These are phyloP conservation scores for Crataegus laevigata DNA, from an alignment of 306 rosid species.

Conservation along the genomic window DNA sequence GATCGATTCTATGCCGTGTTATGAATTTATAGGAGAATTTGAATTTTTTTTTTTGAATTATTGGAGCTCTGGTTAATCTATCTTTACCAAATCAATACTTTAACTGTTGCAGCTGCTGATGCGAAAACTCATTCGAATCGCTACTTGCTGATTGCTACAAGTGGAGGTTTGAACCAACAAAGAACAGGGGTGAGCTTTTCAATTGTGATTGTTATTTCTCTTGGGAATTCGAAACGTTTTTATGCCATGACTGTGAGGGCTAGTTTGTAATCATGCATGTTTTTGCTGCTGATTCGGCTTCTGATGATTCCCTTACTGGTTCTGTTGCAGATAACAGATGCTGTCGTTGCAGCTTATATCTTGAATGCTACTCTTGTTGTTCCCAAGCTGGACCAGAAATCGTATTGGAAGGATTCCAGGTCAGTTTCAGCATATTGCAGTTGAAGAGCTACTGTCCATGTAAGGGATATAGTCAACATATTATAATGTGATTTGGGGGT, in stretches of 20 bases:
- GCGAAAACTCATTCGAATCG: slow-evolving; percentile 58
- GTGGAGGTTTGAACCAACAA: slow-evolving; percentile 95
- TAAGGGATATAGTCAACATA: neutral
- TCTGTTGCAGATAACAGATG: slow-evolving; percentile 75
- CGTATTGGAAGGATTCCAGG: slow-evolving; percentile 91
- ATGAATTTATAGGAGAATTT: neutral
- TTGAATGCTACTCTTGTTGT: slow-evolving; percentile 86
- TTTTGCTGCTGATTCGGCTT: slow-evolving; percentile 4
- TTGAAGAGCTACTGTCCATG: neutral
- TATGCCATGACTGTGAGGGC: too few species aligned
- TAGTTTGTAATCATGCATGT: neutral
- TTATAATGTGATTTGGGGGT: slow-evolving; percentile 7
- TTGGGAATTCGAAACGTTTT: too few species aligned
- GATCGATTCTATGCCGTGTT: neutral
- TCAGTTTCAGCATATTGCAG: slow-evolving; percentile 17
- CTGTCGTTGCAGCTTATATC: slow-evolving; percentile 84
- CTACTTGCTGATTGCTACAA: slow-evolving; percentile 64
- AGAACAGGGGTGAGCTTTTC: slow-evolving; percentile 77
- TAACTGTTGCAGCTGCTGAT: slow-evolving; percentile 42
- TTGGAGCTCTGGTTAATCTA: neutral
- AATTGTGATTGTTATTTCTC: neutral
- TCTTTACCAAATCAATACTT: neutral
- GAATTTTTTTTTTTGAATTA: neutral
- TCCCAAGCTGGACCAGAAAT: slow-evolving; percentile 82
- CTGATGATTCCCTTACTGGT: slow-evolving; percentile 2